phyloP scores from a whole-genome alignment of 305 asterid species.

The Caryopteris hybrid region DNA sequence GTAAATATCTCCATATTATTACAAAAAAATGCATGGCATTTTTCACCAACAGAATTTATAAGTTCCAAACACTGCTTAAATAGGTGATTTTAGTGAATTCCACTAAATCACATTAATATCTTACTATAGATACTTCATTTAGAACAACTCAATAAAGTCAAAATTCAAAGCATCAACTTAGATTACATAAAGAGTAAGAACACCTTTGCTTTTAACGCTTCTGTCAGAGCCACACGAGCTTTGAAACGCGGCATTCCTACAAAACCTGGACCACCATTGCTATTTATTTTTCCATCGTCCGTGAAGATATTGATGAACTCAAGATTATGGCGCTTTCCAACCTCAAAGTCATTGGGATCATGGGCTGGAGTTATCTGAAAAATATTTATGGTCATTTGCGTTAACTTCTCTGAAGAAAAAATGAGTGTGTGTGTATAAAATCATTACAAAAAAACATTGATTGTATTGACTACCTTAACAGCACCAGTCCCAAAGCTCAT shows the following conservation, averaged over 20 bases:
- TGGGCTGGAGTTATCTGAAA: conserved; percentile 89
- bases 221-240: conserved; percentile 68
- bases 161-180: not conserved
- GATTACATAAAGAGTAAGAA: not conserved
- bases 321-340: conserved; percentile 76
- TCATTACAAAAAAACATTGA: not conserved
- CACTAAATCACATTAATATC: not conserved
- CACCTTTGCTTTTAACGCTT: conserved; percentile 69
- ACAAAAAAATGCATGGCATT: not conserved
- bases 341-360: conserved; percentile 90
- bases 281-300: conserved; percentile 81
- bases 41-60: not conserved
- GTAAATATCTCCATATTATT: conserved; percentile 6
- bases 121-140: not conserved
- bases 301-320: conserved; percentile 67
- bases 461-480: conserved; percentile 58
- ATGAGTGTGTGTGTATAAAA: not conserved
- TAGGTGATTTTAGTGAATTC: not conserved
- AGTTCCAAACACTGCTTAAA: not conserved
- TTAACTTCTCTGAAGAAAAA: not conserved
- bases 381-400: conserved; percentile 19
- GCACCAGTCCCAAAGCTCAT: conserved; percentile 97
- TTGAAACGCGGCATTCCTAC: conserved; percentile 73
- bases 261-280: conserved; percentile 66
- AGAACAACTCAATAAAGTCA: not conserved